phyloP scores from a whole-genome alignment of 2,329 filamentous ascomycete genomes.

The Xylaria sp. region DNA sequence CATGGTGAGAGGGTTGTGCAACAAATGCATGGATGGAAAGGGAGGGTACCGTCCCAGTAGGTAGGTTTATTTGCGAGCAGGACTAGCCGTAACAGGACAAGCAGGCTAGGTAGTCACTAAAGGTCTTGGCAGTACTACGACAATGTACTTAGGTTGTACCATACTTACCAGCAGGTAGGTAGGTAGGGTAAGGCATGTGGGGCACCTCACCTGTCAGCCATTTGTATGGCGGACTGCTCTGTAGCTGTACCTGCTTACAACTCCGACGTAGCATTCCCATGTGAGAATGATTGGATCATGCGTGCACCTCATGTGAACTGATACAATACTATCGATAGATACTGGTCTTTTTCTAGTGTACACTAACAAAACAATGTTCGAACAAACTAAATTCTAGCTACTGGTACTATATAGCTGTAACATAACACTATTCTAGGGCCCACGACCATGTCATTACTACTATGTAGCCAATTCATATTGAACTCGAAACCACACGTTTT shows the following conservation, averaged over 20 bases:
- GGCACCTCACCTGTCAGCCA: conserved; percentile 11
- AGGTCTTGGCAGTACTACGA: conserved; percentile 2
- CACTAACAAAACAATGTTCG: neutral
- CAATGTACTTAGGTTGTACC: conserved; percentile 1
- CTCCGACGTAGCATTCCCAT: conserved; percentile 1
- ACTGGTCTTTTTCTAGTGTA: too few relatives aligned
- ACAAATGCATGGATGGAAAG: conserved; percentile 20
- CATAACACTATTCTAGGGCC: neutral
- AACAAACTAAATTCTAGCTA: neutral
- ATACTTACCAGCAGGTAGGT: neutral
- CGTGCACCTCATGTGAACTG: neutral
- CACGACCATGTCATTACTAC: neutral
- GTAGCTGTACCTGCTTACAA: neutral
- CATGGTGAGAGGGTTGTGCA: conserved; percentile 19
- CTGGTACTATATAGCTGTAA: neutral
- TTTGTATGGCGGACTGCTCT: neutral
- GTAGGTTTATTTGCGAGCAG: conserved; percentile 26
- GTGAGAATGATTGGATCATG: neutral
- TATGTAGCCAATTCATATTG: neutral
- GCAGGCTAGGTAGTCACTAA: neutral
- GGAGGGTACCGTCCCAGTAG: conserved; percentile 12
- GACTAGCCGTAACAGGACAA: conserved; percentile 25
- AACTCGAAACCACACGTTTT: neutral
- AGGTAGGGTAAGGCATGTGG: neutral
- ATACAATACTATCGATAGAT: neutral